These are phyloP conservation scores for Aspergillus sclerotiicarbonarius DNA, from an alignment of 495 filamentous ascomycete genomes.

Conservation along the genomic window DNA sequence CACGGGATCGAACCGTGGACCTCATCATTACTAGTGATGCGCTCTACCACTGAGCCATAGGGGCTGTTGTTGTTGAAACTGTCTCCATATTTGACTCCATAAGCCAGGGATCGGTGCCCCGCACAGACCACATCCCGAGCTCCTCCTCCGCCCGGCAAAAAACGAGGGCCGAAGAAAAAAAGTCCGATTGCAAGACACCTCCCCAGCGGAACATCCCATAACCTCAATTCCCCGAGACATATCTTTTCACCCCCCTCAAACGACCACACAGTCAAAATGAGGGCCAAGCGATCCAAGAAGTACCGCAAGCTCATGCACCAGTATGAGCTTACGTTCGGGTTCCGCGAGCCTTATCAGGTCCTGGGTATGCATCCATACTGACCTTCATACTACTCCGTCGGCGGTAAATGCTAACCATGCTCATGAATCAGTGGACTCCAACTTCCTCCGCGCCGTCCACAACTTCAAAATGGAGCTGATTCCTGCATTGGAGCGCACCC, in stretches of 20 bases:
- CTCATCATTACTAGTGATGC: neutral
- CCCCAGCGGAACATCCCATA: slow-evolving; percentile 8
- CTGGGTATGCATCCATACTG: slow-evolving; percentile 50
- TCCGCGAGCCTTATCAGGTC: slow-evolving; percentile 92
- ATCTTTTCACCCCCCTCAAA: neutral
- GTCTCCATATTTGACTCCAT: neutral
- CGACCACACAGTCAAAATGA: slow-evolving; percentile 52
- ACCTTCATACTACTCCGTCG: neutral
- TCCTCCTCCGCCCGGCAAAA: slow-evolving; percentile 41
- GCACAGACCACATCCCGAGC: slow-evolving; percentile 34
- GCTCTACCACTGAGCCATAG: neutral
- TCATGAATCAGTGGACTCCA: slow-evolving; percentile 63
- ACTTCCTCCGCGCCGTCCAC: slow-evolving; percentile 70
- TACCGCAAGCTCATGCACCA: slow-evolving; percentile 96
- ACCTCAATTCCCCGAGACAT: neutral
- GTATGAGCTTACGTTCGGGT: slow-evolving; percentile 78
- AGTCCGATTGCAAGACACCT: slow-evolving; percentile 27
- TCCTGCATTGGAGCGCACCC: slow-evolving; percentile 65
- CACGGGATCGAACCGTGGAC: neutral
- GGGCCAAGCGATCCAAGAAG: slow-evolving; percentile 89
- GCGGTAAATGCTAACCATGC: slow-evolving; percentile 16
- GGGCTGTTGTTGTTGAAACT: neutral
- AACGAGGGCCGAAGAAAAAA: slow-evolving; percentile 33
- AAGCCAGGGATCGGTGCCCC: neutral
- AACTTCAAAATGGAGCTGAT: slow-evolving; percentile 78